Base-by-base conservation (phyloP, 2,329 filamentous ascomycete species). In the Pyrenochaeta sp. region DNA sequence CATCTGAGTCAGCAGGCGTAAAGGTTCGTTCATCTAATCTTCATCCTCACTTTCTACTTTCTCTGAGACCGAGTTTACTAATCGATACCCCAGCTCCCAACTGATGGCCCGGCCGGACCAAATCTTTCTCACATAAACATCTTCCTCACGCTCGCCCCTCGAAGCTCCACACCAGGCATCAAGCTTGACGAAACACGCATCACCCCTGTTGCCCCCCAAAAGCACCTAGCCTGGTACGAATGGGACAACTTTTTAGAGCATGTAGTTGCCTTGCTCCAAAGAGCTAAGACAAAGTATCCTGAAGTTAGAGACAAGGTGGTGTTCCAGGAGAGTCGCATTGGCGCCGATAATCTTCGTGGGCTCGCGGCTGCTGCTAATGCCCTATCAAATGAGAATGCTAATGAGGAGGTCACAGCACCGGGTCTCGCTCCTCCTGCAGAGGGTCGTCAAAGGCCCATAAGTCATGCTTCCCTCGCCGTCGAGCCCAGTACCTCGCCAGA, bases 131-230 rank as follows among this genome's bases (percentile, higher is more conserved):
- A 83, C 3, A 83, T 84, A 33, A 83, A 82, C 30, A 85, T 85
- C n/a, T 89, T 90, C 68, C 89, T 89, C 60, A 90, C 58, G 2
- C 51, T 56, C n/a, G 33, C 55, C 2, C 42, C 51, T 9, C 45
- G 36, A 2, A 29, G 39, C n/a, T 37, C 87, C 23, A 88, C 85
- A 66, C 89, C 90, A 57, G 87, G 86, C 21, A 73, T 56, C 45
- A 69, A 69, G 29, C 60, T 75, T 21, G 51, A 52, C 20, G 59
- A 67, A 32, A 65, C 59, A 32, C 64, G 63, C 54, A 64, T 67
- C 44, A 43, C 49, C 7, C 51, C 61, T 6, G 43, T 52, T 10
- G 41, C 54, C 30, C n/a, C 36, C 31, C 46, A 49, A n/a, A 49
- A 49, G 12, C 54, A 60, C 17, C 37, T 61, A 35, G 59, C 58